Conservation (phyloP, 2,329 filamentous ascomycete genomes). For the Aureobasidium leucospermi region DNA sequence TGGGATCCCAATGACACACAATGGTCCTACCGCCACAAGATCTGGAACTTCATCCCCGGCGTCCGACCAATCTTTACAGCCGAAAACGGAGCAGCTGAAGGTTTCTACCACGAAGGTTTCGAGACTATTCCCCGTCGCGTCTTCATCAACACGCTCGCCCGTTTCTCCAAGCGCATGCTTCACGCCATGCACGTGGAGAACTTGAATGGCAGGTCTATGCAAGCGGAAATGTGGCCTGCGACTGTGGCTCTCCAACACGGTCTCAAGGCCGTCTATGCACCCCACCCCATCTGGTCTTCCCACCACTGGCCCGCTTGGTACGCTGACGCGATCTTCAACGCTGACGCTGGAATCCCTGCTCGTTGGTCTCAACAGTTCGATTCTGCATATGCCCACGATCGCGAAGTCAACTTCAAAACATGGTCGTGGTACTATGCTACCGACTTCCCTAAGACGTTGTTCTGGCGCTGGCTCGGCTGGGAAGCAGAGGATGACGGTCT, state of each 20-base stretch:
- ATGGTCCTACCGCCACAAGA: conserved; percentile 54
- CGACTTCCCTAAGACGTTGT: conserved; percentile 72
- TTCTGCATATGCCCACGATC: conserved; percentile 48
- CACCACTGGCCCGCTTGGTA: conserved; percentile 76
- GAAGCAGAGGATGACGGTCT: conserved; percentile 70
- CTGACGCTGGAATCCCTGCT: conserved; percentile 49
- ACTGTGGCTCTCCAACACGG: conserved; percentile 85
- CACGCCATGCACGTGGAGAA: conserved; percentile 88
- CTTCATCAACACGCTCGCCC: conserved; percentile 80
- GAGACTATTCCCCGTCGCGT: conserved; percentile 59
- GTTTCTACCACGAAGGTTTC: conserved; percentile 45
- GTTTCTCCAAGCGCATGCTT: conserved; percentile 73
- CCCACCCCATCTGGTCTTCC: conserved; percentile 83
- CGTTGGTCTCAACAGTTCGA: conserved; percentile 38
- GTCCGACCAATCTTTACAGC: conserved; percentile 78
- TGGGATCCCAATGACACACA: conserved; percentile 83
- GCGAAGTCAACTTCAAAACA: conserved; percentile 82
- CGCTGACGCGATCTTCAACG: conserved; percentile 73
- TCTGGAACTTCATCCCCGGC: conserved; percentile 41
- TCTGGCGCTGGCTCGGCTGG: conserved; percentile 78
- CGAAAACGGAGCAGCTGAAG: conserved; percentile 59
- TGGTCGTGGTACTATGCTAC: conserved; percentile 91
- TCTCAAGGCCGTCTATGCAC: conserved; percentile 83
- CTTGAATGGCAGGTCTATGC: conserved; percentile 79
- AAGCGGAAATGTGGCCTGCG: conserved; percentile 93